Evolutionary conservation across 2,329 filamentous ascomycete species (phyloP), one percentile per base, ranked within the genome.

Genomic region (Ascocoryne sarcoides): DNA sequence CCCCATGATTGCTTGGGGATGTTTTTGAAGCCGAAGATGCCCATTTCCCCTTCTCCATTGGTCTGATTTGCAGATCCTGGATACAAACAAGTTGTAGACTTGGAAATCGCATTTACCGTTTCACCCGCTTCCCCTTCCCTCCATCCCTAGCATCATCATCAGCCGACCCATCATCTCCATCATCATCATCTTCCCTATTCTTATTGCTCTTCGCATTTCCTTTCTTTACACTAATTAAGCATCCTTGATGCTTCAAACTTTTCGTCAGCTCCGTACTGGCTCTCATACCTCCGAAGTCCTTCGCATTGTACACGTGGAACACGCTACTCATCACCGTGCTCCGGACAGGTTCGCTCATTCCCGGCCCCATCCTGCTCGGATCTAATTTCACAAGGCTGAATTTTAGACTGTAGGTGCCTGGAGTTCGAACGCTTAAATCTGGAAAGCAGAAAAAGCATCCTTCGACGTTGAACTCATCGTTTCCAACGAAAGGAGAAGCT

Each of bases 401-500:
- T 34, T 76, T 77, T 40, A 92, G 70, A 14, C 82, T 71, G 60
- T 84, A 92, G n/a, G 68, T 68, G 15, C 85, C 85, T 1, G 84
- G 79, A 0, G 82, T 88, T 23, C 85, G 75, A 57, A 84, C 87
- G 3, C 82, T 88, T 15, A 92, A 68, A 57, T 92, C 85, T 0
- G 84, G 82, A 57, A 92, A 92, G 58, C 83, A 86, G 61, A 90
- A 92, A 67, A 90, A 92, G 55, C 82, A 87, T 1, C 85, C 84
- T 47, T 87, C 81, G 16, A 75, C 62, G 39, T 78, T 76, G 39
- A 78, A 69, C 54, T 90, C 84, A 57, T 92, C 85, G 39, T 75
- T 70, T 5, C 83, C 84, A 4, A 84, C 76, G 50, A 87, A 89
- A 0, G 84, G 81, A 1, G 81, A 84, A 5, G 82, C 78, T 3